phyloP scores from a whole-genome alignment of 148 eudicot genomes.

The Pouteria glomerata region DNA sequence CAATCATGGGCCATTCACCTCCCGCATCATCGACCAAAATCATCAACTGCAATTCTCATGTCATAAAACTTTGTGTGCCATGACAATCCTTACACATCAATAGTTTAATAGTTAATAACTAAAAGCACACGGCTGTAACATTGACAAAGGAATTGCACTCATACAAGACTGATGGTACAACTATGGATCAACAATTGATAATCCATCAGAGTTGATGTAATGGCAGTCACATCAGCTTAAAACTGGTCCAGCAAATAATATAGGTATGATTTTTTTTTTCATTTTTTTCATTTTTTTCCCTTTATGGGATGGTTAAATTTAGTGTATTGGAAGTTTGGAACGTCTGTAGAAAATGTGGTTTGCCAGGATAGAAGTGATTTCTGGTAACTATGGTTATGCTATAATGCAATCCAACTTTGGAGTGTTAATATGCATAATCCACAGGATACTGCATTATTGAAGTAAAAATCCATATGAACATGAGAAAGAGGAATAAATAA shows the following conservation, averaged over 20 bases:
- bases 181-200: neutral
- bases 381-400: too few species aligned
- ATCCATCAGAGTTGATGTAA: neutral
- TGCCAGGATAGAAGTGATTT: too few species aligned
- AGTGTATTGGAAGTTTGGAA: too few species aligned
- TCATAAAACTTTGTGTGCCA: neutral
- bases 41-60: slow-evolving; percentile 58
- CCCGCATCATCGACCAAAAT: slow-evolving; percentile 97
- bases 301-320: too few species aligned
- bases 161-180: neutral
- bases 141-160: neutral
- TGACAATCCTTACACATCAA: neutral
- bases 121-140: neutral
- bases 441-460: too few species aligned
- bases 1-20: slow-evolving; percentile 81
- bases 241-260: neutral
- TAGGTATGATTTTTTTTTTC: neutral
- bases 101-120: too few species aligned
- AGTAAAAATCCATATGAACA: too few species aligned
- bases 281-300: too few species aligned
- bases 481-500: too few species aligned
- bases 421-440: too few species aligned
- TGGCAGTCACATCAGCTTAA: neutral
- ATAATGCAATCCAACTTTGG: too few species aligned
- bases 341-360: too few species aligned